Base-by-base conservation (phyloP, 1,139 yeast genomes). In the Saccharomycopsis crataegensis region DNA sequence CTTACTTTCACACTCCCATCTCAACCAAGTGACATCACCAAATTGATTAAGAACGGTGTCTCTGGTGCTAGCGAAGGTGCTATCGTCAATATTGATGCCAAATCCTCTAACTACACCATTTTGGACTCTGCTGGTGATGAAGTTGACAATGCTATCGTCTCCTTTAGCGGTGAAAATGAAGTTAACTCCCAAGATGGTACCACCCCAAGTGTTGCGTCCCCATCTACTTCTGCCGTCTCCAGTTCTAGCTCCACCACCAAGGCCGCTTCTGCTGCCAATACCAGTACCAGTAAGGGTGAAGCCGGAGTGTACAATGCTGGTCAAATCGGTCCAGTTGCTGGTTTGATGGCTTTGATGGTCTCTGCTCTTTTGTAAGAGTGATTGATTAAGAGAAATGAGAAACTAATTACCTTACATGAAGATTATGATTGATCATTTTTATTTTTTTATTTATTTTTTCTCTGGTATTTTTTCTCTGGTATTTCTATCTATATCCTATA, bases 131-230 rank as follows among this genome's bases (percentile, higher is more conserved):
- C 72, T 40, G 82, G 81, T 52, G 75, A 80, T 33, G 66, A 66
- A 51, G 77, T 88, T 51, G 64, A 69, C 41, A 79, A 81, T 43
- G 79, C 88, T 45, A 70, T 77, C 33, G 82, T 83, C 40, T 74
- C 78, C 1, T 81, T 85, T 53, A 62, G 60, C 40, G 57, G 67
- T n/a, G 62, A 64, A 2, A 70, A 74, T 62, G 64, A 64, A 44
- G 62, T 71, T 64, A 83, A 76, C 60, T 58, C 67, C 4, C 69
- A 72, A 57, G 61, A 68, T 11, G 67, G 67, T 34, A 55, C 61
- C 8, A 59, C 69, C 6, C 59, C 70, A 14, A 60, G 69, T 17
- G 58, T 72, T 9, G 55, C 70, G n/a, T 54, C 65, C 34, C 52
- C 70, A 6, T 51, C 70, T 3, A 59, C 73, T 31, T 54, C 71